Percentiles rank a stretch among this genome's conserved stretches.
phyloP scores from a whole-genome alignment of 1,284 basidiomycete species.

The Pulveroboletus sp. region DNA sequence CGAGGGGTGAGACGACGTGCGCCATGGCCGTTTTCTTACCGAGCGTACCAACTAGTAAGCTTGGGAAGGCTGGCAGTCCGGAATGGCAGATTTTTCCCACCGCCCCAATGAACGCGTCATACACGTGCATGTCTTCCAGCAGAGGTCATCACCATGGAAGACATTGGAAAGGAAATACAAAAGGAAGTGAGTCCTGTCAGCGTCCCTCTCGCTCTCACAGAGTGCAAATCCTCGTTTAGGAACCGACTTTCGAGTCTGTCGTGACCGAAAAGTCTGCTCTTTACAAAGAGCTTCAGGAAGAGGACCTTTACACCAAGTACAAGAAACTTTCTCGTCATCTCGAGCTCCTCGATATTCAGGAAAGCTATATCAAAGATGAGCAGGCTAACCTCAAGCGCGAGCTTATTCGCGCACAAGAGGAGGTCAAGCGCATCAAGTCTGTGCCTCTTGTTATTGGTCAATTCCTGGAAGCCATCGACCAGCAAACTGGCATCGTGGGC shows the following conservation, averaged over 20 bases:
- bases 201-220: neutral
- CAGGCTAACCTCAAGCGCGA: conserved; percentile 98
- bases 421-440: conserved; percentile 99
- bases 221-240: conserved; percentile 48
- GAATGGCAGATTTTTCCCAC: conserved; percentile 35
- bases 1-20: conserved; percentile 81
- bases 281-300: conserved; percentile 84
- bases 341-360: conserved; percentile 93
- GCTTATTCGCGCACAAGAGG: conserved; percentile 97
- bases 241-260: conserved; percentile 87
- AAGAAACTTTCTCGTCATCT: conserved; percentile 92
- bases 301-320: conserved; percentile 94
- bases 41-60: neutral
- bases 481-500: conserved; percentile 96
- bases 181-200: conserved; percentile 62
- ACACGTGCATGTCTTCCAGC: conserved; percentile 20
- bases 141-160: conserved; percentile 56
- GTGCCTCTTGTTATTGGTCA: conserved; percentile 99
- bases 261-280: conserved; percentile 87
- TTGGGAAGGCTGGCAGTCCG: neutral
- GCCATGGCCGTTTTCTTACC: conserved; percentile 59
- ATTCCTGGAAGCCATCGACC: conserved; percentile 99
- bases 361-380: conserved; percentile 99
- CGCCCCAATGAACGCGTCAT: conserved; percentile 37
- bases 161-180: conserved; percentile 82